phyloP scores from a whole-genome alignment of 495 filamentous ascomycete species.

The Xylaria castorea region DNA sequence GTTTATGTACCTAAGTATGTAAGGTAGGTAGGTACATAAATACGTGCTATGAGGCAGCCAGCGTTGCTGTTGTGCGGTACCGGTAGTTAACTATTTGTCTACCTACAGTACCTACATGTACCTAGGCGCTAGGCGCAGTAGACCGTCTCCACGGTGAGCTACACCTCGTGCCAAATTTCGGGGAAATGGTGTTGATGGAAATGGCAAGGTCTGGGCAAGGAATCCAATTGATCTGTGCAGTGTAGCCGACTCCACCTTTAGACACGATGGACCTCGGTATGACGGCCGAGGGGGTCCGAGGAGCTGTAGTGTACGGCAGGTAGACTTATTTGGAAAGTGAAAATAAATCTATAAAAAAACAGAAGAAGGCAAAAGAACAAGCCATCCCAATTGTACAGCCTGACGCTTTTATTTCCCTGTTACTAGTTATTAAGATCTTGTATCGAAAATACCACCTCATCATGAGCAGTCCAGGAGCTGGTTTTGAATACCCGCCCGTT shows the following conservation, averaged over 20 bases:
- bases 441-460: constrained; percentile 24
- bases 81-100: background rate
- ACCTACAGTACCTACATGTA: no score
- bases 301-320: constrained; percentile 7
- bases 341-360: background rate
- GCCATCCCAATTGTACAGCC: background rate
- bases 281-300: constrained; percentile 13
- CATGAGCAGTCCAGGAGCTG: constrained; percentile 69
- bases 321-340: background rate
- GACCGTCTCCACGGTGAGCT: constrained; percentile 5
- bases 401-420: background rate
- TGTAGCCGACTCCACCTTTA: background rate
- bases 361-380: background rate
- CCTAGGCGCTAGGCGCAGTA: no score
- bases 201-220: no score
- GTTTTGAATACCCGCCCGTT: constrained; percentile 75
- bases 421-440: background rate
- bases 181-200: no score
- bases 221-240: no score
- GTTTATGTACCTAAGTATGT: no score
- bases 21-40: background rate
- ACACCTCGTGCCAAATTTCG: no score
- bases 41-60: no score
- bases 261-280: constrained; percentile 23
- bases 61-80: background rate